These are phyloP conservation scores for Phytophthora pini DNA, from an alignment of 352 stramenopile genomes.

Conservation along the genomic window DNA sequence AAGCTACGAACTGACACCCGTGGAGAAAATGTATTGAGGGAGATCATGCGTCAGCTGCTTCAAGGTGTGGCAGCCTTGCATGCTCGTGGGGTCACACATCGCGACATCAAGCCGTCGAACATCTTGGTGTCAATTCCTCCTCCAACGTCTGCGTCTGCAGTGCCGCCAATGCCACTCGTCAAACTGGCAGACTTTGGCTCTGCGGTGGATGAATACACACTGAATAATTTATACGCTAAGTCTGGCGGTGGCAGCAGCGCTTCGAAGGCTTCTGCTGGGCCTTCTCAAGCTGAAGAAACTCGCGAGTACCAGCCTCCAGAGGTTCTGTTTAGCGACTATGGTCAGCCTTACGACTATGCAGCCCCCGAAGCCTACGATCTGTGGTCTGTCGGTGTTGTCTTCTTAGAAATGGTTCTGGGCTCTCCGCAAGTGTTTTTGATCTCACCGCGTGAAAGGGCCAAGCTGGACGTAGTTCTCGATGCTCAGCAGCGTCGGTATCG, in stretches of 20 bases:
- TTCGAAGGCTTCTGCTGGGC: conserved; percentile 58
- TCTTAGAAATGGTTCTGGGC: conserved; percentile 95
- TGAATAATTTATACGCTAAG: conserved; percentile 73
- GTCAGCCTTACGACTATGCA: conserved; percentile 65
- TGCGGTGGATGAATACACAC: conserved; percentile 80
- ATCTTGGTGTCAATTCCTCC: conserved; percentile 62
- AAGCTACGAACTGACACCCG: conserved; percentile 59
- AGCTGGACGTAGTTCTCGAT: conserved; percentile 88
- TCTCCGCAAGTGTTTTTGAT: conserved; percentile 91
- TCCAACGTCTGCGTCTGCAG: conserved; percentile 12
- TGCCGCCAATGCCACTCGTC: conserved; percentile 48
- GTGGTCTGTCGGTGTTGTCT: conserved; percentile 95
- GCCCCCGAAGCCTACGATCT: conserved; percentile 86
- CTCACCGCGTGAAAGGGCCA: conserved; percentile 85
- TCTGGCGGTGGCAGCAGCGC: conserved; percentile 64
- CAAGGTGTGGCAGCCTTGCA: conserved; percentile 92
- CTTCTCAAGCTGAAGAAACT: conserved; percentile 92
- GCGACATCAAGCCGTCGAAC: conserved; percentile 85
- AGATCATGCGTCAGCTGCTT: conserved; percentile 95
- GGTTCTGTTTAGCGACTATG: conserved; percentile 72
- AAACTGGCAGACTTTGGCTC: conserved; percentile 91
- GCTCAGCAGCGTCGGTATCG: conserved; percentile 37
- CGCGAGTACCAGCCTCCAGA: conserved; percentile 96
- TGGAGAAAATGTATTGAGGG: conserved; percentile 81
- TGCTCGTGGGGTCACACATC: conserved; percentile 91